Conservation (phyloP, 2,329 filamentous ascomycete species). For the Fusarium sp. region DNA sequence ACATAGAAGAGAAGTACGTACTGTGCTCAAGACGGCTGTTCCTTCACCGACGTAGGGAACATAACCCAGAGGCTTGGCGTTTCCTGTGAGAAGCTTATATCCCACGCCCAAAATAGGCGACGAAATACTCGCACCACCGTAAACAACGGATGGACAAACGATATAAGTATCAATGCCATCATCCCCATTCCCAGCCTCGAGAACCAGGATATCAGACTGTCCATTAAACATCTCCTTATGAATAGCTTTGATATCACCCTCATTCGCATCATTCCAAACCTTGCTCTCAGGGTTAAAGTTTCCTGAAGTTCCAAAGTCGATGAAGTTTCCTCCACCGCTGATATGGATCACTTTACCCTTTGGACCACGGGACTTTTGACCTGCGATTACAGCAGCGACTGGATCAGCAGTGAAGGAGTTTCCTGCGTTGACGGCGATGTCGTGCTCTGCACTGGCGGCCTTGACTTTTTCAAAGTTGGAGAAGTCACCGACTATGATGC, state of each 20-base stretch:
- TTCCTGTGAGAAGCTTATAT: neutral
- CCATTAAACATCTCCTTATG: slow-evolving; percentile 25
- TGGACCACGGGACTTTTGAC: neutral
- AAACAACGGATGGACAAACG: neutral
- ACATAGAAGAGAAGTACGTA: neutral
- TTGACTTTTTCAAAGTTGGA: slow-evolving; percentile 10
- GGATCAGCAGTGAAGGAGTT: slow-evolving; percentile 2
- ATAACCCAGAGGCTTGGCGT: slow-evolving; percentile 3
- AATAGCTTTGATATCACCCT: slow-evolving; percentile 9
- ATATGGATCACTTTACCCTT: slow-evolving; percentile 2
- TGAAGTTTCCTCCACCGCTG: slow-evolving; percentile 11
- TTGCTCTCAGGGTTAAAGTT: slow-evolving; percentile 6
- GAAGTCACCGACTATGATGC: neutral
- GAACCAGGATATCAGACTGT: neutral
- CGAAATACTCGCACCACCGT: neutral
- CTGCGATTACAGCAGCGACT: slow-evolving; percentile 5
- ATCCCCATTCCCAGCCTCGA: slow-evolving; percentile 5
- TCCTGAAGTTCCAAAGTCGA: slow-evolving; percentile 13
- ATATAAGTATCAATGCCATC: slow-evolving; percentile 1
- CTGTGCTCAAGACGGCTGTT: slow-evolving; percentile 4
- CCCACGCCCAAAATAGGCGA: neutral
- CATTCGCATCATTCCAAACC: slow-evolving; percentile 15
- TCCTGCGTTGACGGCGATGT: slow-evolving; percentile 10
- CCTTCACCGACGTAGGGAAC: slow-evolving; percentile 12
- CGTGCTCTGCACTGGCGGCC: neutral